These are phyloP conservation scores for Astrothelium macrocarpum DNA, from an alignment of 495 filamentous ascomycete genomes.

Conservation along the genomic window DNA sequence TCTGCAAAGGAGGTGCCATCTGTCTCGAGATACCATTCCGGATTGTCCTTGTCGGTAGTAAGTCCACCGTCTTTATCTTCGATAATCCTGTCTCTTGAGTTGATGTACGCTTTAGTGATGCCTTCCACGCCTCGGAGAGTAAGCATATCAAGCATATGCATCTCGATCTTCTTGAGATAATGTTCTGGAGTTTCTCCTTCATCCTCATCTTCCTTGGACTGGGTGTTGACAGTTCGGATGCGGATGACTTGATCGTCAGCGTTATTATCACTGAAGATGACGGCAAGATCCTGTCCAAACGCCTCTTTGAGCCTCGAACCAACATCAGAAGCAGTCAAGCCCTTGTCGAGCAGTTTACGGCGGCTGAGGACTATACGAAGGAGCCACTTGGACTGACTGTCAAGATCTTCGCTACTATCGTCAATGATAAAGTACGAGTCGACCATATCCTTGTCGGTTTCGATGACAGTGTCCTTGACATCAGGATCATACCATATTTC, in stretches of 20 bases:
- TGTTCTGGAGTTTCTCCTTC: constrained; percentile 81
- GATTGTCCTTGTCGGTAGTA: constrained; percentile 57
- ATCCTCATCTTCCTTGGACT: constrained; percentile 67
- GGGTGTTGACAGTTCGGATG: constrained; percentile 61
- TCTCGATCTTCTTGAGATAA: constrained; percentile 80
- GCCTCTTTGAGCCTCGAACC: constrained; percentile 78
- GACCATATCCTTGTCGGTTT: constrained; percentile 84
- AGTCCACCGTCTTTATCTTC: constrained; percentile 57
- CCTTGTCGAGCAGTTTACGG: constrained; percentile 90
- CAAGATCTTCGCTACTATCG: constrained; percentile 58
- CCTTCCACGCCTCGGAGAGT: constrained; percentile 83
- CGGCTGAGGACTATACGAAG: constrained; percentile 89
- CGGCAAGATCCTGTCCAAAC: constrained; percentile 76
- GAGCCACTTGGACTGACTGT: constrained; percentile 84
- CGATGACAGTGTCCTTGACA: constrained; percentile 72
- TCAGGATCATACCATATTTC: constrained; percentile 98
- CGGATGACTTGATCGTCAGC: constrained; percentile 91
- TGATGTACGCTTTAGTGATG: constrained; percentile 86
- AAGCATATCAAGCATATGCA: constrained; percentile 80
- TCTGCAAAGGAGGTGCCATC: constrained; percentile 74
- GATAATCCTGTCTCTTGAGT: constrained; percentile 58
- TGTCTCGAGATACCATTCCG: constrained; percentile 93
- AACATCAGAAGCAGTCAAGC: constrained; percentile 82
- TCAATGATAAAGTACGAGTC: constrained; percentile 96
- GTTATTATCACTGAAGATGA: constrained; percentile 97